Base-by-base conservation (phyloP, 2,329 filamentous ascomycete genomes). In the Neopestalotiopsis sp. region DNA sequence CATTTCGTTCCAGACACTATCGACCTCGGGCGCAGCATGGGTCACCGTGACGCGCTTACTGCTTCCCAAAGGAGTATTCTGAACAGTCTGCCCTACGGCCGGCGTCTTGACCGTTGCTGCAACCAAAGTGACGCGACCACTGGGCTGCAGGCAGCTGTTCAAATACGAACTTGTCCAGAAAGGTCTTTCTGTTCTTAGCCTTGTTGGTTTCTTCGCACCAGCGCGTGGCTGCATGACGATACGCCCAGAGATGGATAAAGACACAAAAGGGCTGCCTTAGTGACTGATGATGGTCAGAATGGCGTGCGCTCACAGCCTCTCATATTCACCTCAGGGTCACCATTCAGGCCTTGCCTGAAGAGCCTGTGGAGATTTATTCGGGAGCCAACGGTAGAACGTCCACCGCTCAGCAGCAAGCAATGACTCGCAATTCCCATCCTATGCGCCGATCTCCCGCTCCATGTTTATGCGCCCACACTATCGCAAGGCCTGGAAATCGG, bases 371-470 rank as follows among this genome's bases (percentile, higher is more conserved):
- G 63, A 32, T 52, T 24, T n/a, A 9, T 28, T 66, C 38, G 63
- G 63, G 49, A 66, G 40, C 63, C 63, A 66, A 57, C 49, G 49
- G 63, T 66, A 57, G 59, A 32, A 32, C 24, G 63, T 32, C 63
- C 62, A 45, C 40, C 49, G 63, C 32, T 42, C n/a, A 66, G 40
- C 63, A 28, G 10, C 20, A 20, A 7, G 45, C 45, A 66, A 56
- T 66, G 63, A 66, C 63, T 66, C 63, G 63, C 42, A 24, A 30
- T 65, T 56, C n/a, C 40, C 38, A 30, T 66, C 32, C 20, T 28
- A 32, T 10, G 4, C 34, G 63, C 63, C 20, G 63, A 66, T 66
- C 63, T 66, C 63, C 63, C 63, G 63, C 40, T 24, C 20, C 45
- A 40, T 38, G 63, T 49, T 57, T 20, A 24, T 17, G 34, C 28